Percentiles rank a stretch among this genome's conserved stretches.
Conservation (phyloP, 768 basidiomycete genomes). For the Gloeostereum incarnatum region DNA sequence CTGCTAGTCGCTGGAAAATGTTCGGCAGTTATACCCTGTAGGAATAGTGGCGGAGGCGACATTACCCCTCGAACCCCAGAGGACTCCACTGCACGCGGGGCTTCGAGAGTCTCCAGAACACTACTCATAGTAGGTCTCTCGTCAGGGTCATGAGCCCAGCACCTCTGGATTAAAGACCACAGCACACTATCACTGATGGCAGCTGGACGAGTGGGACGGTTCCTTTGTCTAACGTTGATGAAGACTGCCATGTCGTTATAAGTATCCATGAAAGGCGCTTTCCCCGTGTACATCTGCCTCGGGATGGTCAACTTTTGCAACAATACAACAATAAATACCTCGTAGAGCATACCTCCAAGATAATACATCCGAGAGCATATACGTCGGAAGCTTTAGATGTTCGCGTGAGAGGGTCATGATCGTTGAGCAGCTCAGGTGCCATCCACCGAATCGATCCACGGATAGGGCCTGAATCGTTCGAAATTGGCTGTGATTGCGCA, state of each 20-base stretch:
- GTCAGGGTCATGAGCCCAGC: slow-evolving; percentile 5
- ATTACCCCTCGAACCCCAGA: too few relatives aligned
- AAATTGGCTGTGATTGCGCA: neutral
- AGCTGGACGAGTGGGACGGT: slow-evolving; percentile 6
- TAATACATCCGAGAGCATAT: slow-evolving; percentile 7
- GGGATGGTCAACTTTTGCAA: neutral
- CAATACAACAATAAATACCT: neutral
- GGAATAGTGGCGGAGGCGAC: too few relatives aligned
- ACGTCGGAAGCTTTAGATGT: slow-evolving; percentile 5
- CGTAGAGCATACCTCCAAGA: slow-evolving; percentile 6
- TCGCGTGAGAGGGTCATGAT: neutral
- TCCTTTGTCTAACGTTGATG: slow-evolving; percentile 4
- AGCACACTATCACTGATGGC: neutral
- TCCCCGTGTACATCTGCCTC: slow-evolving; percentile 6
- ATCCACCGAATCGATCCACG: slow-evolving; percentile 9
- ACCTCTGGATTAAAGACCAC: neutral
- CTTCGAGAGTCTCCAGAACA: too few relatives aligned
- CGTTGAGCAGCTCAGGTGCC: slow-evolving; percentile 9
- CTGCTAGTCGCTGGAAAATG: too few relatives aligned
- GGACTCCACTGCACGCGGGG: too few relatives aligned
- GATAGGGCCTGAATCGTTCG: neutral
- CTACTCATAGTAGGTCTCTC: too few relatives aligned
- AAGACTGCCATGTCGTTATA: slow-evolving; percentile 2
- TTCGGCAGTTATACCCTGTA: too few relatives aligned
- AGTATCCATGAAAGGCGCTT: slow-evolving; percentile 6